A percentile compares a stretch with the other conserved stretches of the same genome.
These are phyloP conservation scores for Dothistroma septosporum DNA, from an alignment of 2,329 filamentous ascomycete species.

Conservation along the genomic window DNA sequence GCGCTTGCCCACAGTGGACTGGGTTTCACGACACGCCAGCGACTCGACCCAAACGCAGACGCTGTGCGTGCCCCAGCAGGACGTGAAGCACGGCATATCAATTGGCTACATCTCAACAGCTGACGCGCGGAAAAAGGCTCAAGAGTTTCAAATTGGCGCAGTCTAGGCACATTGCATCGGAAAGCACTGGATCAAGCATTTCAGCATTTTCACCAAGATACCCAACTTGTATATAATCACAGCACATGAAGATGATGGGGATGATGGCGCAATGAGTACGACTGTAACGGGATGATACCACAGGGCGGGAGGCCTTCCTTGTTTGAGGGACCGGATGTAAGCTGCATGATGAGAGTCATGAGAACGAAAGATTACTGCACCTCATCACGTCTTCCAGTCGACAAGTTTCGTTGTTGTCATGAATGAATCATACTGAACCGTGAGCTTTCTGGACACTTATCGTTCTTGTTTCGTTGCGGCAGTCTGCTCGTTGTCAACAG, in stretches of 20 bases:
- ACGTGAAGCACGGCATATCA: constrained; percentile 1
- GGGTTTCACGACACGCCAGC: constrained; percentile 4
- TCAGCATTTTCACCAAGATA: not conserved
- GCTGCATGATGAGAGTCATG: not conserved
- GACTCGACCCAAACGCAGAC: not conserved
- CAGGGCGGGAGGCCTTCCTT: not conserved
- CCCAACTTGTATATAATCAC: not conserved
- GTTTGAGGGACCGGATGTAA: not conserved
- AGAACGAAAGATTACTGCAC: not conserved
- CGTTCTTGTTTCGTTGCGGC: too few relatives aligned
- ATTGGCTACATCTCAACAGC: constrained; percentile 2
- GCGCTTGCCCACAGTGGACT: constrained; percentile 16
- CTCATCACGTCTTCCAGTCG: too few relatives aligned
- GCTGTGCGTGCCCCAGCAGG: not conserved
- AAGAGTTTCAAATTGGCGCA: not conserved
- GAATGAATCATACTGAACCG: too few relatives aligned
- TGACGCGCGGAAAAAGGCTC: not conserved
- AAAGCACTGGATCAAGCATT: not conserved
- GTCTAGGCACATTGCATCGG: not conserved
- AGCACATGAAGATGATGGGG: not conserved
- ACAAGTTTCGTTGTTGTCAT: too few relatives aligned
- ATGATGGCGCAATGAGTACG: not conserved
- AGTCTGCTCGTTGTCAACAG: not conserved
- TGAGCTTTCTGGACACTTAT: too few relatives aligned
- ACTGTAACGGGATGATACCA: not conserved